Conservation (phyloP, 2,329 filamentous ascomycete species). For the Pseudogymnoascus sp. region DNA sequence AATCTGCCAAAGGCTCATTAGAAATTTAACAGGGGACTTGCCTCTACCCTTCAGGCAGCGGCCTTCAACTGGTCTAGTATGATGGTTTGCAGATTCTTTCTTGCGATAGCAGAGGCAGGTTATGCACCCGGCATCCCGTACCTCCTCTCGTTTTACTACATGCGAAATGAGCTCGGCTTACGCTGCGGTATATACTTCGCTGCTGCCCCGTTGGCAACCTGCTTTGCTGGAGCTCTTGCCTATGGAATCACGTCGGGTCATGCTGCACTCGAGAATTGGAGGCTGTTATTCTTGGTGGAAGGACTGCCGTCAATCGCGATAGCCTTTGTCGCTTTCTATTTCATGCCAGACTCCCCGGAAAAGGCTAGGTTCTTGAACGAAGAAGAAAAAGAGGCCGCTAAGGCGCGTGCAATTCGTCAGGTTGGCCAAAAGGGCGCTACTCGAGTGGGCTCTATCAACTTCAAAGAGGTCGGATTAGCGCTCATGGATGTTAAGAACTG, state of each 20-base stretch:
- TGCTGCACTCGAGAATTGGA: conserved; percentile 53
- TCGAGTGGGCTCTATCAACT: conserved; percentile 39
- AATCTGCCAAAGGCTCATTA: not conserved
- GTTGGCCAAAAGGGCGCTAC: conserved; percentile 42
- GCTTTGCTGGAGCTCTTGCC: conserved; percentile 61
- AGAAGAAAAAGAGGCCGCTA: conserved; percentile 42
- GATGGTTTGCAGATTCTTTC: conserved; percentile 34
- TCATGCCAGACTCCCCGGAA: conserved; percentile 45
- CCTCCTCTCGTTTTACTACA: conserved; percentile 42
- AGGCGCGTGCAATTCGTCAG: conserved; percentile 45
- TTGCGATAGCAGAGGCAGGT: conserved; percentile 39
- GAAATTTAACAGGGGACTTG: conserved; percentile 15
- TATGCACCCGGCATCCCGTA: conserved; percentile 37
- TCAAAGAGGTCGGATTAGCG: conserved; percentile 40
- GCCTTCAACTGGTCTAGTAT: conserved; percentile 31
- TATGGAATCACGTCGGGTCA: conserved; percentile 61
- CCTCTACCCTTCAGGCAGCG: conserved; percentile 28
- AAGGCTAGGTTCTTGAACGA: conserved; percentile 43
- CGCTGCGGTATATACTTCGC: conserved; percentile 64
- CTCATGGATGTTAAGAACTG: conserved; percentile 43
- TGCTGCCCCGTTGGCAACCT: conserved; percentile 58
- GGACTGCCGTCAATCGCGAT: conserved; percentile 52
- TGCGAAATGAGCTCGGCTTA: conserved; percentile 56
- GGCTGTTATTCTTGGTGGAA: conserved; percentile 58
- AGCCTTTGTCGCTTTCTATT: conserved; percentile 47